phyloP scores from a whole-genome alignment of 805 yeast species.

The Candida namnaoensis region DNA sequence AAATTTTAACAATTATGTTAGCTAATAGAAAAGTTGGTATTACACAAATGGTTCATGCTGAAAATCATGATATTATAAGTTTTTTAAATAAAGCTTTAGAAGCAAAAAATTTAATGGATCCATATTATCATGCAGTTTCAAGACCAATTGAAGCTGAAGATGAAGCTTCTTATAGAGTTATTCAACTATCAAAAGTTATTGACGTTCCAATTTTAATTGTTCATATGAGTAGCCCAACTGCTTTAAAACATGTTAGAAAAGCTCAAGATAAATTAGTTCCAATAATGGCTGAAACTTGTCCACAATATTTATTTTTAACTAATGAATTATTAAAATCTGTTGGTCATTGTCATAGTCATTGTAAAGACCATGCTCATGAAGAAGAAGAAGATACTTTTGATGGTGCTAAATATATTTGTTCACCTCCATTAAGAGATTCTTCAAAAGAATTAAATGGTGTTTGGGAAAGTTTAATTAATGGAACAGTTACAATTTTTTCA shows the following conservation, averaged over 20 bases:
- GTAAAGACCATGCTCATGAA: conserved; percentile 16
- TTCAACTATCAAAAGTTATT: conserved; percentile 31
- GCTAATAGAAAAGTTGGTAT: conserved; percentile 31
- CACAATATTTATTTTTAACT: conserved; percentile 37
- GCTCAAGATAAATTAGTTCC: conserved; percentile 34
- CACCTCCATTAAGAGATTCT: conserved; percentile 38
- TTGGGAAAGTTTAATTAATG: conserved; percentile 36
- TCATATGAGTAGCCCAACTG: conserved; percentile 36
- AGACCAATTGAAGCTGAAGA: conserved; percentile 38
- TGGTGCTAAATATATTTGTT: conserved; percentile 42
- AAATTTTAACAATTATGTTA: conserved; percentile 28
- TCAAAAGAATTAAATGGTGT: conserved; percentile 30
- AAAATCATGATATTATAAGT: conserved; percentile 36
- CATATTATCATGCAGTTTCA: conserved; percentile 36
- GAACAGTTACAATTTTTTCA: conserved; percentile 36
- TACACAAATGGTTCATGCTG: conserved; percentile 46
- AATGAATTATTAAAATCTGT: conserved; percentile 25
- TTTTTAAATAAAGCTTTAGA: conserved; percentile 31
- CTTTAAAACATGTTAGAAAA: conserved; percentile 29
- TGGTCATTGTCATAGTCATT: conserved; percentile 4
- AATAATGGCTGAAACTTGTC: conserved; percentile 42
- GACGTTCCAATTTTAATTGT: conserved; percentile 38
- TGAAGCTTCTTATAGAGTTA: conserved; percentile 41
- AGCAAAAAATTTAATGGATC: conserved; percentile 27
- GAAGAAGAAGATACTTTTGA: conserved; percentile 25